Conservation (phyloP, 352 stramenopile genomes). For the Globisporangium megalacanthum region DNA sequence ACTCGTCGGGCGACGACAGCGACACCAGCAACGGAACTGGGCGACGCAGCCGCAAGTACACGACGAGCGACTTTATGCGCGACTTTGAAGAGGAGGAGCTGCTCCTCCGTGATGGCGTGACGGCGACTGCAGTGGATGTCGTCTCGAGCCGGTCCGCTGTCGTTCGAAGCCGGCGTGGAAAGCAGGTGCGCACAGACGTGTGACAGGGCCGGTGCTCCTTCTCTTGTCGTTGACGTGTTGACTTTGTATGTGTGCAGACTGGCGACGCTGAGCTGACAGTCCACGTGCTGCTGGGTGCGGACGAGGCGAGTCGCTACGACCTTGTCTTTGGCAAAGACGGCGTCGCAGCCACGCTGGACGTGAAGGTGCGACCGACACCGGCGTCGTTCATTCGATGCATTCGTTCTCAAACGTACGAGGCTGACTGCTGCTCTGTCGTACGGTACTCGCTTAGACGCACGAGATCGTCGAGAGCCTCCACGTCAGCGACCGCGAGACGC, state of each 20-base stretch:
- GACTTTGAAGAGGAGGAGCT: slow-evolving; percentile 73
- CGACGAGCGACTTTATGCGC: slow-evolving; percentile 70
- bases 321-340: slow-evolving; percentile 64
- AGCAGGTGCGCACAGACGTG: slow-evolving; percentile 8
- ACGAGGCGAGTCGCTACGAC: slow-evolving; percentile 54
- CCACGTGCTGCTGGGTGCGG: slow-evolving; percentile 50
- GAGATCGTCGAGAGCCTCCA: slow-evolving; percentile 30
- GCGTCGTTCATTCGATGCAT: too few relatives aligned
- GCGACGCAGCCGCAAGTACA: slow-evolving; percentile 59
- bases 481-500: slow-evolving; percentile 12
- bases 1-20: slow-evolving; percentile 38
- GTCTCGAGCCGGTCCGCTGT: slow-evolving; percentile 1
- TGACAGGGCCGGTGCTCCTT: neutral
- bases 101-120: slow-evolving; percentile 23
- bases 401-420: too few relatives aligned
- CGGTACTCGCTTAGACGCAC: slow-evolving; percentile 22
- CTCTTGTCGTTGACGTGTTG: neutral
- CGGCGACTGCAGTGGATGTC: slow-evolving; percentile 13
- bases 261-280: slow-evolving; percentile 22
- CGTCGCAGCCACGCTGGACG: slow-evolving; percentile 42
- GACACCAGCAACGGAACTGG: slow-evolving; percentile 34
- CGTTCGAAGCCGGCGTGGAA: neutral
- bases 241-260: neutral
- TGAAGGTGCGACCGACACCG: slow-evolving; percentile 35
- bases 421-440: neutral